Conservation (phyloP, 345 rosid species). For the Conringia planisiliqua region DNA sequence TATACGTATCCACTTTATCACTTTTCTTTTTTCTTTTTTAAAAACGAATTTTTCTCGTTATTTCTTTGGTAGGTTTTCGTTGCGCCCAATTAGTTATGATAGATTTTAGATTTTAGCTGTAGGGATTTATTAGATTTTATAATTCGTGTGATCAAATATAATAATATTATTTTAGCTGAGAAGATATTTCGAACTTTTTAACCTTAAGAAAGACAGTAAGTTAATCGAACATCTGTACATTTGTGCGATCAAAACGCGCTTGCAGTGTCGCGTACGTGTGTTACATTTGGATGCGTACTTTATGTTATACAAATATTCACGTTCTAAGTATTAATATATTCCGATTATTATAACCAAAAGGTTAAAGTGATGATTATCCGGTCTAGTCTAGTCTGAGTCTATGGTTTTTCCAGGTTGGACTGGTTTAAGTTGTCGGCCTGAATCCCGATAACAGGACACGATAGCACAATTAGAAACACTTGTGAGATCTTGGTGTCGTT, state of each 20-base stretch:
- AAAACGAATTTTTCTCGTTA: conserved; percentile 9
- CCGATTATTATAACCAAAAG: conserved; percentile 8
- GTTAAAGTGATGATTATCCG: conserved; percentile 13
- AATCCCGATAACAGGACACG: conserved; percentile 14
- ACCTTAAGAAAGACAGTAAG: conserved; percentile 20
- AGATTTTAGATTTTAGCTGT: conserved; percentile 20
- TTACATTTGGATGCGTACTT: conserved; percentile 23
- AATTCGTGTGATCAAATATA: background rate
- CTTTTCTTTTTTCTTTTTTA: no score
- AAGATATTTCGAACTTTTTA: conserved; percentile 8
- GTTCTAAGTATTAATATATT: background rate
- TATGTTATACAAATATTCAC: conserved; percentile 11
- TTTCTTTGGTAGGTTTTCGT: conserved; percentile 6
- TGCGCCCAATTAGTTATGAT: background rate
- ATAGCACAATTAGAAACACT: conserved; percentile 5
- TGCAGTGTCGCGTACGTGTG: conserved; percentile 13
- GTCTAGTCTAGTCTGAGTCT: background rate
- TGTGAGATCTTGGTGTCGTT: no score
- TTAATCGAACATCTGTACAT: conserved; percentile 19
- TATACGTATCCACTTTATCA: conserved; percentile 9
- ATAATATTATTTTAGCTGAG: background rate
- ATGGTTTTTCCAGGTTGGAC: conserved; percentile 27
- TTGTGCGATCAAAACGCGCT: conserved; percentile 19
- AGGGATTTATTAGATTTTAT: background rate
- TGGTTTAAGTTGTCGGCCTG: conserved; percentile 19